Percentiles rank a stretch among this genome's conserved stretches.
Evolutionary conservation across 371 early-diverging fungal genomes (phyloP).

Genomic region (Basidiobolus heterosporus): DNA sequence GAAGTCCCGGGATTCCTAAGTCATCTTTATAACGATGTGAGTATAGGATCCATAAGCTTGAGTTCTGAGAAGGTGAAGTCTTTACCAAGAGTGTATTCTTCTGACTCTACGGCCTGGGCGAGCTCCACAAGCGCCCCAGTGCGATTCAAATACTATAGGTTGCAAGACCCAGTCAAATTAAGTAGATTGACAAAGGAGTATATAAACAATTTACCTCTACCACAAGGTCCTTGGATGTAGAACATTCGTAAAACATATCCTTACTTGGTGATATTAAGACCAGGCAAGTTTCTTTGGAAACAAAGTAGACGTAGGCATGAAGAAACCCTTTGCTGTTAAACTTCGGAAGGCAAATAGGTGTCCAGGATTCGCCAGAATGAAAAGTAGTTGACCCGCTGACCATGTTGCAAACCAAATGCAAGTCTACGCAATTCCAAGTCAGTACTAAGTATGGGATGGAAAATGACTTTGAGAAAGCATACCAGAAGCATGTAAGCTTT

Average conservation of each 20-base stretch:
- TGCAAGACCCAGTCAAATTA: conserved; percentile 7
- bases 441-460: conserved; percentile 2
- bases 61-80: background rate
- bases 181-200: too few relatives aligned
- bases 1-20: conserved; percentile 42
- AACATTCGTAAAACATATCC: conserved; percentile 67
- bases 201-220: conserved; percentile 32
- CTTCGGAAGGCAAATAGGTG: conserved; percentile 85
- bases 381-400: conserved; percentile 55
- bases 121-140: background rate
- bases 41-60: background rate
- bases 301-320: conserved; percentile 71
- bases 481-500: conserved; percentile 64
- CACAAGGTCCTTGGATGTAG: conserved; percentile 44
- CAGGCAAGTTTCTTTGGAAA: conserved; percentile 48
- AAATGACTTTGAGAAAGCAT: background rate
- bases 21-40: conserved; percentile 21
- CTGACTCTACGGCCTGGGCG: background rate
- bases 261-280: conserved; percentile 62
- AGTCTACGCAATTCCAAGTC: conserved; percentile 25
- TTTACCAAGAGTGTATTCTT: background rate
- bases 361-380: conserved; percentile 72
- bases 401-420: conserved; percentile 72
- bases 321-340: conserved; percentile 78
- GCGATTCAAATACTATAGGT: conserved; percentile 3